These are phyloP conservation scores for Cicer judaicum DNA, from an alignment of 306 rosid species.

Conservation along the genomic window DNA sequence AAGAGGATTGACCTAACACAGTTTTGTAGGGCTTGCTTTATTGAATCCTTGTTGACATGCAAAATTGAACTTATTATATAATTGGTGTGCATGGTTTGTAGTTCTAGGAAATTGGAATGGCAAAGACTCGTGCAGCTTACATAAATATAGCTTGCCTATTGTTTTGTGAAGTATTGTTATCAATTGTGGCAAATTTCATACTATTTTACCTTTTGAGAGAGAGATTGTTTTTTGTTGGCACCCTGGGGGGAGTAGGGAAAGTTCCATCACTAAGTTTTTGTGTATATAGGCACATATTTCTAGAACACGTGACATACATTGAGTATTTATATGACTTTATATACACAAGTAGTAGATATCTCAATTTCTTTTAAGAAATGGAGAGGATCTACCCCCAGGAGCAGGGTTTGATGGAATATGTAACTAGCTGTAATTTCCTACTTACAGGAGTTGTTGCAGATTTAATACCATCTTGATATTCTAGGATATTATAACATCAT, in stretches of 20 bases:
- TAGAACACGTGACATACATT: too few relatives aligned
- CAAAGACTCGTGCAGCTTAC: not conserved
- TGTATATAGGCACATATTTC: too few relatives aligned
- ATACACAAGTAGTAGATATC: too few relatives aligned
- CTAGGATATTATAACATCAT: not conserved
- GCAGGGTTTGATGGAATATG: not conserved
- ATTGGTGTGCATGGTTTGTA: not conserved
- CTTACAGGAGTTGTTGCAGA: not conserved
- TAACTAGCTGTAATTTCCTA: conserved; percentile 21
- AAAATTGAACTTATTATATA: conserved; percentile 12
- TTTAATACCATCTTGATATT: conserved; percentile 23
- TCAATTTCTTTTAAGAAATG: too few relatives aligned
- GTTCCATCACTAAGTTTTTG: too few relatives aligned
- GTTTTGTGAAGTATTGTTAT: not conserved
- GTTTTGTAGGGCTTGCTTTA: conserved; percentile 11
- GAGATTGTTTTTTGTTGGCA: not conserved
- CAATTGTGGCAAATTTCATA: not conserved
- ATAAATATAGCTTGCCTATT: conserved; percentile 15
- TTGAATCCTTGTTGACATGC: conserved; percentile 17
- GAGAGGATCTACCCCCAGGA: too few relatives aligned
- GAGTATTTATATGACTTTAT: too few relatives aligned
- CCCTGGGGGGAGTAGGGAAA: not conserved
- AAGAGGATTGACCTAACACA: not conserved
- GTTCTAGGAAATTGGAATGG: conserved; percentile 15
- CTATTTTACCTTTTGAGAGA: not conserved